Evolutionary conservation across 345 rosid species (phyloP).

Genomic region (Euclidium syriacum): DNA sequence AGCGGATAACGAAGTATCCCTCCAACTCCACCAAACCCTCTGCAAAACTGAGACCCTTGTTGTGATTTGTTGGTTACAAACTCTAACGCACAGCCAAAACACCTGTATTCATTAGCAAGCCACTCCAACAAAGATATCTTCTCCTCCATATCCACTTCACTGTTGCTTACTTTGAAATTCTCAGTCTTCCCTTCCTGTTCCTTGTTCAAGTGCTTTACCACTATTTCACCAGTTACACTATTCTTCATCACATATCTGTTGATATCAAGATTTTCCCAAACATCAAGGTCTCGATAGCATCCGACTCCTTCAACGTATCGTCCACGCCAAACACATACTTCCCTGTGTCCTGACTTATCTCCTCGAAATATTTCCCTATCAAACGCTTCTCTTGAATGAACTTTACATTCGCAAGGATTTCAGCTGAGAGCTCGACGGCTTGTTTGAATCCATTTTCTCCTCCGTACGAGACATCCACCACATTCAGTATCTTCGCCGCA

Average conservation of each 20-base stretch:
- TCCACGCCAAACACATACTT: conserved; percentile 30
- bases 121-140: conserved; percentile 33
- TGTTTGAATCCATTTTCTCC: no score
- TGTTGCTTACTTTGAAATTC: conserved; percentile 26
- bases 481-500: conserved; percentile 27
- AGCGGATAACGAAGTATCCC: conserved; percentile 30
- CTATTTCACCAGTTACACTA: conserved; percentile 10
- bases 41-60: conserved; percentile 37
- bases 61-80: no score
- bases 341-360: no score
- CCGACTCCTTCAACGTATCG: conserved; percentile 32
- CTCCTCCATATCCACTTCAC: conserved; percentile 25
- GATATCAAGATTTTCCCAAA: conserved; percentile 35
- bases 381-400: conserved; percentile 30
- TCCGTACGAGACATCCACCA: no score
- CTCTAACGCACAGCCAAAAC: no score
- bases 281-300: conserved; percentile 26
- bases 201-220: conserved; percentile 25
- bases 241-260: conserved; percentile 29
- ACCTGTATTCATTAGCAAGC: conserved; percentile 29
- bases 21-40: conserved; percentile 34
- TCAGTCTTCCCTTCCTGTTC: conserved; percentile 25
- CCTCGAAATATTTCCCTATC: no score
- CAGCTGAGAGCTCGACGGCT: no score
- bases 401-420: conserved; percentile 26